Conservation (phyloP, 1,139 yeast species). For the Pichia inconspicua region DNA sequence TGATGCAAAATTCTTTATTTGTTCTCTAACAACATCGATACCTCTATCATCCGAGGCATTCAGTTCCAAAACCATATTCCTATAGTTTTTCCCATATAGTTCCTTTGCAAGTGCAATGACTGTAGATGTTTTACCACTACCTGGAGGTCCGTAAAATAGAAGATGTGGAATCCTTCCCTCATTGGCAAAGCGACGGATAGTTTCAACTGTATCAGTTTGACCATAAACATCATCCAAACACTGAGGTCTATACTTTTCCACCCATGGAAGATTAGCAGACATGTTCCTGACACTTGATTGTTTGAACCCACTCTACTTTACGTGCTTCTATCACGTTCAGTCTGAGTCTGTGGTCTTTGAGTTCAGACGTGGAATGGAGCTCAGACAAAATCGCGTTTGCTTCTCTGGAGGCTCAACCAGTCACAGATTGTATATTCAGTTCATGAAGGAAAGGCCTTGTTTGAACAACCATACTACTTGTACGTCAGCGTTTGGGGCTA, state of each 20-base stretch:
- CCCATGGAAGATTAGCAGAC: conserved; percentile 52
- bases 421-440: no score
- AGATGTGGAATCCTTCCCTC: conserved; percentile 84
- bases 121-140: conserved; percentile 95
- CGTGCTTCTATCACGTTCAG: no score
- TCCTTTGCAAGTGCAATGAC: conserved; percentile 85
- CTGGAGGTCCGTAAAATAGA: conserved; percentile 94
- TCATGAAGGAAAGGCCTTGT: no score
- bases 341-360: no score
- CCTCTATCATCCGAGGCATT: conserved; percentile 86
- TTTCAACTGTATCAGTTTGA: conserved; percentile 76
- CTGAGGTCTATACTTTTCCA: conserved; percentile 90
- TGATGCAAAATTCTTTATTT: conserved; percentile 76
- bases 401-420: no score
- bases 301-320: no score
- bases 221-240: conserved; percentile 84
- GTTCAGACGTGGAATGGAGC: no score
- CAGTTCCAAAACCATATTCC: conserved; percentile 84
- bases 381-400: no score
- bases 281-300: not conserved
- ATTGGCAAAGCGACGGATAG: conserved; percentile 73
- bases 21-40: conserved; percentile 77
- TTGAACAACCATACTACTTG: no score
- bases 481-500: not conserved
- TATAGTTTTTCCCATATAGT: conserved; percentile 79